Percentiles rank a stretch among this genome's conserved stretches.
Evolutionary conservation across 139 green algal genomes (phyloP).

Genomic region (Raphidocelis subcapitata): DNA sequence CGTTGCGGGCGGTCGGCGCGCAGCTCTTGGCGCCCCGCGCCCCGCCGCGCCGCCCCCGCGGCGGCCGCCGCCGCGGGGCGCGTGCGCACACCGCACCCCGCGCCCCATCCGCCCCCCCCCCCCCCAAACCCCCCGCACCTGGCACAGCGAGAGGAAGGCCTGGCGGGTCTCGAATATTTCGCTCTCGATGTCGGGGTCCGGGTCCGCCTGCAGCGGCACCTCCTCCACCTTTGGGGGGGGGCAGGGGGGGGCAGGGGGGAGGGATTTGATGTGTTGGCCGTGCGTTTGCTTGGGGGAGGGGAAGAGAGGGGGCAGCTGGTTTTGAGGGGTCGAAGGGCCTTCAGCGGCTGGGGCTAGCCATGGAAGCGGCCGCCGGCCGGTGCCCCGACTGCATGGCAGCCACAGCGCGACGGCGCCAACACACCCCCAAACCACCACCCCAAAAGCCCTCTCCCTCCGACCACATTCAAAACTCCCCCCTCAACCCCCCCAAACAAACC

Average conservation of each 20-base stretch:
- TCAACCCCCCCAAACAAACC: not conserved
- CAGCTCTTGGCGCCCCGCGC: too few species aligned
- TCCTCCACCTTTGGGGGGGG: slow-evolving; percentile 1
- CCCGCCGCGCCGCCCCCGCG: too few species aligned
- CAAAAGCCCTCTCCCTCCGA: not conserved
- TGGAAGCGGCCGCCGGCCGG: not conserved
- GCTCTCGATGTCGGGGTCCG: slow-evolving; percentile 69
- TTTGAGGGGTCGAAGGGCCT: too few species aligned
- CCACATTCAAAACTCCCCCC: not conserved
- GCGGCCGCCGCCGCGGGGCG: too few species aligned
- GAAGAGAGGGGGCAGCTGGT: too few species aligned
- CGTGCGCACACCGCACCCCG: too few species aligned
- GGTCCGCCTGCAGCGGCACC: slow-evolving; percentile 36
- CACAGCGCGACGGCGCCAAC: slow-evolving; percentile 7
- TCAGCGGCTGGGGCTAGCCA: too few species aligned
- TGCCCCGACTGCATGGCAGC: slow-evolving; percentile 1
- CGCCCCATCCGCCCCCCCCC: too few species aligned
- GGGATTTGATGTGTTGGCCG: not conserved
- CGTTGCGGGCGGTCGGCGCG: too few species aligned
- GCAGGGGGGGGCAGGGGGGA: not conserved
- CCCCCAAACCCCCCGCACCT: too few species aligned
- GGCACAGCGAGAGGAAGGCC: slow-evolving; percentile 95
- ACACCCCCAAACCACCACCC: not conserved
- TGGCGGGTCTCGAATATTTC: slow-evolving; percentile 97
- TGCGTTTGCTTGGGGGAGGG: not conserved